Conservation (phyloP, 768 basidiomycete species). For the Lepiota subincarnata region DNA sequence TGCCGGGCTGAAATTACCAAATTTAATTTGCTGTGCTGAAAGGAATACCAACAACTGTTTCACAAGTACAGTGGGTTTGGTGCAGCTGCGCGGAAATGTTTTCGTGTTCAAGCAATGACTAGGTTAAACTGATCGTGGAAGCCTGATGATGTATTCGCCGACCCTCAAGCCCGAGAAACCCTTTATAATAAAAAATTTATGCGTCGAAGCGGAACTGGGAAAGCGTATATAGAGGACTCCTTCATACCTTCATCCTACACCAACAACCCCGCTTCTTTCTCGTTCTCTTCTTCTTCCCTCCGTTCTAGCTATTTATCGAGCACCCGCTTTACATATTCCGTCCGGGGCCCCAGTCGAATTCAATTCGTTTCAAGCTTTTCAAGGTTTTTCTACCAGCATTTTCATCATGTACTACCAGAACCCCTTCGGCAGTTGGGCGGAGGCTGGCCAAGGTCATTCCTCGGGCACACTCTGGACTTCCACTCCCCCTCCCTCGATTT, state of each 20-base stretch:
- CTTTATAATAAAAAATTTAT: background rate
- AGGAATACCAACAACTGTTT: background rate
- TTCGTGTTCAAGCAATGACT: background rate
- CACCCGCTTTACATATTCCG: too few species aligned
- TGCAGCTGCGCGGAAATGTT: background rate
- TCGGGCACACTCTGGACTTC: slow-evolving; percentile 17
- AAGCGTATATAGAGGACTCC: too few species aligned
- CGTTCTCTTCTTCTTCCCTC: background rate
- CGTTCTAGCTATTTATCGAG: background rate
- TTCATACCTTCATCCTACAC: too few species aligned
- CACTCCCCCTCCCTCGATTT: slow-evolving; percentile 45
- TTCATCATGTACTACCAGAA: slow-evolving; percentile 27
- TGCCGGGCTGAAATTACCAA: background rate
- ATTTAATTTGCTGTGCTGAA: background rate
- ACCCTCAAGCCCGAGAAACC: background rate
- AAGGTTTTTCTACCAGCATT: background rate
- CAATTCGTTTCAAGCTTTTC: background rate
- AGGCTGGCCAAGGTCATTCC: slow-evolving; percentile 23
- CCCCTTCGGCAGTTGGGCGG: slow-evolving; percentile 37
- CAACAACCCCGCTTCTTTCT: background rate
- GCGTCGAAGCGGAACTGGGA: too few species aligned
- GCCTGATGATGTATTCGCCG: background rate
- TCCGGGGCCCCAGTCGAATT: background rate
- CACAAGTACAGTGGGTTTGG: background rate
- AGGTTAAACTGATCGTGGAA: background rate